Evolutionary conservation across 1,284 basidiomycete genomes (phyloP).

Genomic region (Rhizopogon parksii): DNA sequence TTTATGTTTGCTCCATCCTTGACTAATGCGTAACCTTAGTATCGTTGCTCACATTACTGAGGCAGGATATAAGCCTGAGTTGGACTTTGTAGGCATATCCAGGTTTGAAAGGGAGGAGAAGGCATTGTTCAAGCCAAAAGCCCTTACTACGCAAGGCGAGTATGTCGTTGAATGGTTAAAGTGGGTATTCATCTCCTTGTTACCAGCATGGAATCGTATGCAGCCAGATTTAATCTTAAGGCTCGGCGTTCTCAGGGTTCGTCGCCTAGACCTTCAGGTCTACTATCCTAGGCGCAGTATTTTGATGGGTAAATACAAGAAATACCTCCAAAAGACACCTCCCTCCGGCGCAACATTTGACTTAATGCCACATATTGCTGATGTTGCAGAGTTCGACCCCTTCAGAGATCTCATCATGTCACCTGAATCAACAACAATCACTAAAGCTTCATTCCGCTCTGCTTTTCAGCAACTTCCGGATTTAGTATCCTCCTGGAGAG

Average conservation of each 20-base stretch:
- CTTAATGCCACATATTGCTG: constrained; percentile 17
- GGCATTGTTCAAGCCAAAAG: background rate
- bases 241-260: background rate
- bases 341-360: constrained; percentile 5
- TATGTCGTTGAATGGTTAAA: background rate
- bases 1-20: background rate
- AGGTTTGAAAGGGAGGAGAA: background rate
- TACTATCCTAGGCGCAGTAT: background rate
- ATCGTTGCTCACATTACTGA: background rate
- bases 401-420: constrained; percentile 14
- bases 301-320: constrained; percentile 2
- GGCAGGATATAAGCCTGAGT: constrained; percentile 1
- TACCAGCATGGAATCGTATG: background rate
- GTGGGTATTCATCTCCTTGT: background rate
- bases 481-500: constrained; percentile 15
- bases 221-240: background rate
- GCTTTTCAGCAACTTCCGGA: constrained; percentile 16
- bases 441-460: constrained; percentile 8
- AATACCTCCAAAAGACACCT: background rate
- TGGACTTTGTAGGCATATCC: background rate
- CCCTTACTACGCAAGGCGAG: background rate
- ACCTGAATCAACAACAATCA: constrained; percentile 5
- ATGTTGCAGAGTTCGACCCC: constrained; percentile 12
- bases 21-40: background rate
- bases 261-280: background rate